These are phyloP conservation scores for Anthostomella pinea DNA, from an alignment of 2,329 filamentous ascomycete species.

Conservation along the genomic window DNA sequence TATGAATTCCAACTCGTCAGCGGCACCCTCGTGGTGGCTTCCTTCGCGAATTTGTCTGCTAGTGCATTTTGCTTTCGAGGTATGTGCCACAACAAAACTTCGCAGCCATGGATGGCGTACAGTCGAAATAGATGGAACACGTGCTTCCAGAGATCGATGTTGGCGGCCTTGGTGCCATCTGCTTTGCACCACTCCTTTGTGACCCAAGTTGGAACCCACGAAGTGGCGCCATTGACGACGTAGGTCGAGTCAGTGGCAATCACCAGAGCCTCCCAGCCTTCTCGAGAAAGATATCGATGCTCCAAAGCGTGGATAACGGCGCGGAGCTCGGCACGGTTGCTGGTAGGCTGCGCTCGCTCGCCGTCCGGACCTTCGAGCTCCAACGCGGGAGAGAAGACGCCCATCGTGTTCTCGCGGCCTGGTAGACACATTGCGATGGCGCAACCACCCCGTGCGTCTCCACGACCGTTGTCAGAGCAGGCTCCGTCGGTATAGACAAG, in stretches of 20 bases:
- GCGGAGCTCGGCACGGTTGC: constrained; percentile 4
- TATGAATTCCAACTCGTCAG: background rate
- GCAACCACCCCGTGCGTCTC: background rate
- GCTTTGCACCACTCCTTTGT: background rate
- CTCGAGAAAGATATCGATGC: constrained; percentile 3
- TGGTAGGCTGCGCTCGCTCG: background rate
- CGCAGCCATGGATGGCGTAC: constrained; percentile 5
- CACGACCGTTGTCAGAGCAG: background rate
- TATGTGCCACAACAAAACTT: constrained; percentile 4
- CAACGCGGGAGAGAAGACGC: background rate
- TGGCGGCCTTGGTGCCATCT: constrained; percentile 1
- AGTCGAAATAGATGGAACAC: constrained; percentile 1
- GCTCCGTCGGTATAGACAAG: constrained; percentile 6
- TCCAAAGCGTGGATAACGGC: constrained; percentile 5
- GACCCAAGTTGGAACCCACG: constrained; percentile 3
- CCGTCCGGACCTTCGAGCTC: constrained; percentile 4
- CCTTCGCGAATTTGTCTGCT: background rate
- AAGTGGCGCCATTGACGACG: constrained; percentile 4
- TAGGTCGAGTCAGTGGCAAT: constrained; percentile 10
- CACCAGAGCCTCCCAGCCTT: constrained; percentile 10
- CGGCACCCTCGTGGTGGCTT: background rate
- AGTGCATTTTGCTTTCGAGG: constrained; percentile 1
- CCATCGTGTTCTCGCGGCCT: background rate
- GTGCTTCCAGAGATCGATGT: constrained; percentile 2
- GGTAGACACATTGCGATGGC: background rate